These are phyloP conservation scores for Phytophthora crassamura DNA, from an alignment of 352 stramenopile species.

Conservation along the genomic window DNA sequence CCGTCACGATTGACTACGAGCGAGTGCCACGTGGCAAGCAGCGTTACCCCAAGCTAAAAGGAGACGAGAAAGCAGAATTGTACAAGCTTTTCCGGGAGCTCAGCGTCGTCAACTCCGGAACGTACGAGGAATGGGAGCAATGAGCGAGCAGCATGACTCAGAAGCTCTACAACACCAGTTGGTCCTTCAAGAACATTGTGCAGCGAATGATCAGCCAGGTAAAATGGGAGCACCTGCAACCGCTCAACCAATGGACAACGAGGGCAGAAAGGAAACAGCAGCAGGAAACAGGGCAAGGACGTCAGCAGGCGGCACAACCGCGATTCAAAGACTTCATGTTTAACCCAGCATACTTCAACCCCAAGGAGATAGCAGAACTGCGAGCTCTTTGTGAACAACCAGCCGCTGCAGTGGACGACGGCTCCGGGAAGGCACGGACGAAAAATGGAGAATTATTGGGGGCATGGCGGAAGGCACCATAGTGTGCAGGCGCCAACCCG, in stretches of 20 bases:
- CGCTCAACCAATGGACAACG: slow-evolving; percentile 10
- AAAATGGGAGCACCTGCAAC: not conserved
- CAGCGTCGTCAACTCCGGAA: too few relatives aligned
- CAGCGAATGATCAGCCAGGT: not conserved
- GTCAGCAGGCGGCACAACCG: too few relatives aligned
- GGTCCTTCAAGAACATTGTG: slow-evolving; percentile 11
- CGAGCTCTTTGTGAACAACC: too few relatives aligned
- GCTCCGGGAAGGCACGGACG: not conserved
- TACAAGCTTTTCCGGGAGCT: too few relatives aligned
- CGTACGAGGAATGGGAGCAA: too few relatives aligned
- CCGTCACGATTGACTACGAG: not conserved
- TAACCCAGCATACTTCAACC: too few relatives aligned
- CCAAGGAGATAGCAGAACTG: too few relatives aligned
- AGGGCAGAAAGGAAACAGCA: too few relatives aligned
- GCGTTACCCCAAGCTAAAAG: not conserved
- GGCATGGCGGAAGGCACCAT: not conserved
- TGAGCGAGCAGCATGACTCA: too few relatives aligned
- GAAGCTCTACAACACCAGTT: not conserved
- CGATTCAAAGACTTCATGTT: too few relatives aligned
- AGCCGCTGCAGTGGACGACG: too few relatives aligned
- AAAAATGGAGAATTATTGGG: slow-evolving; percentile 8
- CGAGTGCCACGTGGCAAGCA: not conserved
- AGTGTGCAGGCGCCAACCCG: not conserved
- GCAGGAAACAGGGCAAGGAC: too few relatives aligned
- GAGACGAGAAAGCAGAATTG: slow-evolving; percentile 5